Evolutionary conservation across 176 grass and related monocot genomes (phyloP).

Genomic region (Carex scoparia): DNA sequence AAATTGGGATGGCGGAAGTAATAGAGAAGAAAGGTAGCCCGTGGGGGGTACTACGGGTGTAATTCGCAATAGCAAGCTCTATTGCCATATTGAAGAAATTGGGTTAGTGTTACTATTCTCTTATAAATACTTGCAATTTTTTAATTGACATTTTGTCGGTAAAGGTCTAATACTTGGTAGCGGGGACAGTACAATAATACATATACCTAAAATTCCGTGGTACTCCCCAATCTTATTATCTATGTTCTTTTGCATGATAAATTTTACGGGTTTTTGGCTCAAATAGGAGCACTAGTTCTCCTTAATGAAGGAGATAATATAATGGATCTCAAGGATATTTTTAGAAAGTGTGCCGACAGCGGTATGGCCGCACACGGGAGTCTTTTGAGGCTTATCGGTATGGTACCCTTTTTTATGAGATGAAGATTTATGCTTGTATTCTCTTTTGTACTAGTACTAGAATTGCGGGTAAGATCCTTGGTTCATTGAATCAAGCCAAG

Average conservation of each 20-base stretch:
- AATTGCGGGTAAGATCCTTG: neutral
- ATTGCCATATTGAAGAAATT: slow-evolving; percentile 86
- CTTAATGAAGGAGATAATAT: slow-evolving; percentile 31
- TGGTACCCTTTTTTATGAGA: neutral
- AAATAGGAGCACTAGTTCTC: slow-evolving; percentile 71
- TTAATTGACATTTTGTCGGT: neutral
- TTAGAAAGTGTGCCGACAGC: slow-evolving; percentile 39
- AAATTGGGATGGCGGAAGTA: slow-evolving; percentile 53
- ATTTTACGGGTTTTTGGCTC: slow-evolving; percentile 56
- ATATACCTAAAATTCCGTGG: neutral
- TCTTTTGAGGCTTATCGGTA: slow-evolving; percentile 57
- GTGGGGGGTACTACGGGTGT: slow-evolving; percentile 72
- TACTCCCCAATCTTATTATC: neutral
- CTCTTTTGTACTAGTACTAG: neutral
- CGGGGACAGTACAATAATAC: neutral
- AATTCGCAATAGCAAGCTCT: slow-evolving; percentile 42
- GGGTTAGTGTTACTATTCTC: slow-evolving; percentile 31
- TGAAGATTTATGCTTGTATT: neutral
- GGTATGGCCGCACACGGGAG: slow-evolving; percentile 35
- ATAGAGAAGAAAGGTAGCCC: slow-evolving; percentile 68
- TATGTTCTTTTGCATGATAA: slow-evolving; percentile 19
- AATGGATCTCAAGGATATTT: slow-evolving; percentile 37
- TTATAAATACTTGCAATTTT: too few species aligned
- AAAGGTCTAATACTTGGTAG: neutral
- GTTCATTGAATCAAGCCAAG: neutral